Base-by-base conservation (phyloP, 768 basidiomycete species). In the Lepiota venenata region DNA sequence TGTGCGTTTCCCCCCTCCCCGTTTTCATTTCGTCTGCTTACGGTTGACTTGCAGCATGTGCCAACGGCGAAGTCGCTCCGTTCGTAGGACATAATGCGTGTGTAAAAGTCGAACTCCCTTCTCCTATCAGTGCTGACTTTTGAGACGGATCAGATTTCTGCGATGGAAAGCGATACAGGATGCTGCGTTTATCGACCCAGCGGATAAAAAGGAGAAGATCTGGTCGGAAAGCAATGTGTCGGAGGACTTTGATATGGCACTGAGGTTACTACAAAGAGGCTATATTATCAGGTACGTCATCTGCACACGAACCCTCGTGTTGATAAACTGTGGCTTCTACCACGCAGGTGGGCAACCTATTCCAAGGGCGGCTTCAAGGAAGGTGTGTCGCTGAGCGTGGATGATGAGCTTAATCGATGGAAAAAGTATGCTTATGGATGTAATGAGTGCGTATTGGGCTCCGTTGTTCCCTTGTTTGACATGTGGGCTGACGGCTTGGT, bases 351-450 rank as follows among this genome's bases (percentile, higher is more conserved):
- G 91, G 88, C 90, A 46, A 90, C 89, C 1, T 95, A 95, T 66
- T 85, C 84, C 1, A 76, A 85, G n/a, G 84, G 89, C 35, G 85
- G 76, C 3, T 96, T 94, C 76, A 88, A 93, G 71, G 93, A 96
- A 65, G 93, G 93, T 59, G 93, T 96, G 22, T 88, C 87, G 1
- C 75, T 96, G 25, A 93, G 88, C 3, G 82, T 84, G 59, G 92
- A 93, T 55, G 93, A 95, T 66, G 93, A 96, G 65, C 67, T 94
- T 43, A 93, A 93, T 62, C 71, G 93, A 3, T 96, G 93, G 93
- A 90, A 93, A 56, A 95, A 94, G 57, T 81, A 80, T 59, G 69
- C 81, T 47, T 85, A 69, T 78, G 83, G 75, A 73, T 86, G 69
- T 71, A 83, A 72, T 75, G 87, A 77, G 75, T 87, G 55, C 69